A percentile compares a stretch with the other conserved stretches of the same genome.
These are phyloP conservation scores for Raddia guianensis DNA, from an alignment of 176 grass and related monocot species.

Conservation along the genomic window DNA sequence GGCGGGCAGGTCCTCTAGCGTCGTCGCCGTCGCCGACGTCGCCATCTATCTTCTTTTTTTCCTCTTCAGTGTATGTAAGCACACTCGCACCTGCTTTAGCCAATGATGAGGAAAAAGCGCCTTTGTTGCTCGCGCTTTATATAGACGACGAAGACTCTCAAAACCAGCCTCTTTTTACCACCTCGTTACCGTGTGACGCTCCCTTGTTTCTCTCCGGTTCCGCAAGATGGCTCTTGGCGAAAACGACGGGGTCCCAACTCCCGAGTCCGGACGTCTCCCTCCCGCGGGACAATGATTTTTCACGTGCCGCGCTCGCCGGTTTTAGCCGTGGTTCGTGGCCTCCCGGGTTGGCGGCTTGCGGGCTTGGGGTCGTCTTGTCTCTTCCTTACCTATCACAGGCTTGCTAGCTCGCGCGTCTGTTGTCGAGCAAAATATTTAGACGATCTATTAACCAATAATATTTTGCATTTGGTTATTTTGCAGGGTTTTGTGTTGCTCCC, in stretches of 20 bases:
- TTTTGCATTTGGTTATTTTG: too few species aligned
- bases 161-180: neutral
- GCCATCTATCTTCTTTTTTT: neutral
- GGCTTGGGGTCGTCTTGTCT: neutral
- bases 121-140: neutral
- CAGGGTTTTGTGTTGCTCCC: too few species aligned
- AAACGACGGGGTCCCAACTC: neutral
- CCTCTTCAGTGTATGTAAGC: neutral
- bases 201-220: neutral
- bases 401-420: too few species aligned
- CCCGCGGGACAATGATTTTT: neutral
- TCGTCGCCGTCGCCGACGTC: slow-evolving; percentile 28
- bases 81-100: neutral
- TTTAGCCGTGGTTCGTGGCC: neutral
- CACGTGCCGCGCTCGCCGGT: neutral
- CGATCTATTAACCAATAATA: too few species aligned
- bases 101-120: neutral
- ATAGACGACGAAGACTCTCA: neutral
- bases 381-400: neutral
- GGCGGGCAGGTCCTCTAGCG: slow-evolving; percentile 62
- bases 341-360: too few species aligned
- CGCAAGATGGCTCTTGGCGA: neutral
- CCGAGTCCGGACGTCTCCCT: neutral
- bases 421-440: too few species aligned
- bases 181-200: neutral